Percentiles rank a stretch among this genome's conserved stretches.
Evolutionary conservation across 2,329 filamentous ascomycete species (phyloP).

Genomic region (Diaporthe helianthi): DNA sequence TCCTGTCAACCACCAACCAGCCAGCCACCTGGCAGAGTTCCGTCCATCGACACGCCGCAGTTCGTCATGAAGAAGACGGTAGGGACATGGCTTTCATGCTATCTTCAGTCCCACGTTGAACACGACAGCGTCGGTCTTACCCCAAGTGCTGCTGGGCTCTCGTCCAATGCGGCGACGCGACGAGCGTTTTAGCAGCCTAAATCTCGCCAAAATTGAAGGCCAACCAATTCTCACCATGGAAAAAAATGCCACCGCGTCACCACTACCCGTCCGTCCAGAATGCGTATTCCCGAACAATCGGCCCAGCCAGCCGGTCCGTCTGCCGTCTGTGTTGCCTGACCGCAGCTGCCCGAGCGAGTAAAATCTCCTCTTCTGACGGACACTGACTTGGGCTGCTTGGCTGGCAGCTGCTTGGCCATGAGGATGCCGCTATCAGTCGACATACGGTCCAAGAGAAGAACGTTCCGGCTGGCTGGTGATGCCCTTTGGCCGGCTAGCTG

Average conservation of each 20-base stretch:
- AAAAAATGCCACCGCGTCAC: background rate
- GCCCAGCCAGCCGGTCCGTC: conserved; percentile 2
- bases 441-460: background rate
- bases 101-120: conserved; percentile 30
- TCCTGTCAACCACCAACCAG: background rate
- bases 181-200: background rate
- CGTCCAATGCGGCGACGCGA: background rate
- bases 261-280: conserved; percentile 1
- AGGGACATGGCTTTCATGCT: background rate
- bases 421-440: too few species aligned
- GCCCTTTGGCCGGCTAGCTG: background rate
- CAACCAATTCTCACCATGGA: background rate
- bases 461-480: background rate
- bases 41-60: too few species aligned
- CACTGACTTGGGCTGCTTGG: too few species aligned
- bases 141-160: background rate
- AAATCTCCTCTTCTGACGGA: background rate
- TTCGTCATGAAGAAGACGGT: too few species aligned
- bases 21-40: background rate
- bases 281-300: conserved; percentile 20
- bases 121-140: conserved; percentile 3
- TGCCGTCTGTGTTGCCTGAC: background rate
- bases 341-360: conserved; percentile 9
- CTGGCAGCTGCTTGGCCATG: too few species aligned
- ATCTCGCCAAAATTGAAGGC: background rate